Evolutionary conservation across 2,329 filamentous ascomycete species (phyloP).

Genomic region (Setomelanomma holmii): DNA sequence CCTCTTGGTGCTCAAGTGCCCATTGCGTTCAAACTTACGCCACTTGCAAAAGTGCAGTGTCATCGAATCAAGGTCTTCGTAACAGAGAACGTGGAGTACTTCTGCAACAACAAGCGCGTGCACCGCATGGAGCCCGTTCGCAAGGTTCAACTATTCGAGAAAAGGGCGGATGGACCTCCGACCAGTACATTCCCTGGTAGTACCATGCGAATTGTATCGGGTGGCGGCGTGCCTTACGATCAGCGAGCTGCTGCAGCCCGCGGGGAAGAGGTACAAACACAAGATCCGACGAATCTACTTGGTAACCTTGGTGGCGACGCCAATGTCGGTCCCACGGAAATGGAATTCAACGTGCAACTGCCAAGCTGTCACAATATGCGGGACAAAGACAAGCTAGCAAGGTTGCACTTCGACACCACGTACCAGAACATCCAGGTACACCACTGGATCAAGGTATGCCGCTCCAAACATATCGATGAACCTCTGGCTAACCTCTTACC

Average conservation of each 20-base stretch:
- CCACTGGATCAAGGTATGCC: conserved; percentile 90
- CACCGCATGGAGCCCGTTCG: conserved; percentile 83
- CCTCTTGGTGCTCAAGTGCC: conserved; percentile 86
- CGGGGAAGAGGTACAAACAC: conserved; percentile 62
- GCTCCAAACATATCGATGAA: neutral
- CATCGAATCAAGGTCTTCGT: conserved; percentile 92
- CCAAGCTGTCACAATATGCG: conserved; percentile 87
- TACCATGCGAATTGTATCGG: conserved; percentile 76
- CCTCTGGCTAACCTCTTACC: conserved; percentile 11
- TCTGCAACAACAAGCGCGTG: conserved; percentile 83
- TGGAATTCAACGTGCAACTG: conserved; percentile 92
- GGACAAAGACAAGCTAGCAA: conserved; percentile 69
- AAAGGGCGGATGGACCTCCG: conserved; percentile 79
- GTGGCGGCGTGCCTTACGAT: conserved; percentile 78
- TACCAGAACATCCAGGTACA: conserved; percentile 94
- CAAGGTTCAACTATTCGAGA: conserved; percentile 88
- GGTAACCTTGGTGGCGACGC: conserved; percentile 77
- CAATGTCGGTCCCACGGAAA: conserved; percentile 86
- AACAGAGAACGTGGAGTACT: conserved; percentile 90
- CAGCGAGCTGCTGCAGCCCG: conserved; percentile 62
- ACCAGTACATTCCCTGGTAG: conserved; percentile 77
- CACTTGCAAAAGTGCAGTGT: conserved; percentile 89
- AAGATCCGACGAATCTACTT: conserved; percentile 72
- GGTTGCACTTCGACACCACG: conserved; percentile 87
- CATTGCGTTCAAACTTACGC: conserved; percentile 92